phyloP scores from a whole-genome alignment of 306 rosid genomes.

The Begonia peltatifolia region DNA sequence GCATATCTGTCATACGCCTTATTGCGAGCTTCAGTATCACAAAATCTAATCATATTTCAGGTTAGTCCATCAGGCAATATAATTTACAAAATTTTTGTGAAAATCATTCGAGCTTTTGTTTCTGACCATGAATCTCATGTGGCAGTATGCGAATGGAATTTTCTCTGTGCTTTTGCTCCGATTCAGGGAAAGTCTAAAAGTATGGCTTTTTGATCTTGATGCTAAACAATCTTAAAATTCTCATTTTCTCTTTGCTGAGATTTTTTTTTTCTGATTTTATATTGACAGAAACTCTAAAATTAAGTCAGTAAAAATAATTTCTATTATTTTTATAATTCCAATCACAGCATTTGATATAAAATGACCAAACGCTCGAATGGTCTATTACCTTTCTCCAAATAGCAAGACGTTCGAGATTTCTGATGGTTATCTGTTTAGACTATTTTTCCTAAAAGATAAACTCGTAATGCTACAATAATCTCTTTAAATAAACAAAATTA shows the following conservation, averaged over 20 bases:
- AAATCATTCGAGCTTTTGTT: slow-evolving; percentile 7
- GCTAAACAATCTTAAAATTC: not conserved
- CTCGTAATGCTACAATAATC: no score
- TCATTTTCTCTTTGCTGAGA: not conserved
- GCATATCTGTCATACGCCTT: slow-evolving; percentile 97
- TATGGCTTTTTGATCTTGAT: slow-evolving; percentile 29
- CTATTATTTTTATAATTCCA: no score
- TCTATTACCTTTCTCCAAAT: no score
- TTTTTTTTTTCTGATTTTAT: no score
- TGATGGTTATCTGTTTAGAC: no score
- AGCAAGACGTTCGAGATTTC: no score
- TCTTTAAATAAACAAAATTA: no score
- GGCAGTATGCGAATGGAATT: slow-evolving; percentile 94
- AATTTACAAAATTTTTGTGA: slow-evolving; percentile 9
- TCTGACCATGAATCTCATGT: slow-evolving; percentile 15
- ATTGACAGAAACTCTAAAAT: no score
- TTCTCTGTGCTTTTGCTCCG: slow-evolving; percentile 84
- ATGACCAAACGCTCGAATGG: no score
- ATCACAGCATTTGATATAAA: no score
- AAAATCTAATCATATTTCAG: slow-evolving; percentile 92
- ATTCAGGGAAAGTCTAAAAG: slow-evolving; percentile 98
- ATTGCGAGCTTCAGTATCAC: slow-evolving; percentile 91
- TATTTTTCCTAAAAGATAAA: no score
- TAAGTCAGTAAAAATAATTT: no score
- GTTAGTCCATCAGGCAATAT: slow-evolving; percentile 22